Percentiles rank a stretch among this genome's conserved stretches.
Conservation (phyloP, 805 yeast genomes). For the Hanseniaspora nectarophila region DNA sequence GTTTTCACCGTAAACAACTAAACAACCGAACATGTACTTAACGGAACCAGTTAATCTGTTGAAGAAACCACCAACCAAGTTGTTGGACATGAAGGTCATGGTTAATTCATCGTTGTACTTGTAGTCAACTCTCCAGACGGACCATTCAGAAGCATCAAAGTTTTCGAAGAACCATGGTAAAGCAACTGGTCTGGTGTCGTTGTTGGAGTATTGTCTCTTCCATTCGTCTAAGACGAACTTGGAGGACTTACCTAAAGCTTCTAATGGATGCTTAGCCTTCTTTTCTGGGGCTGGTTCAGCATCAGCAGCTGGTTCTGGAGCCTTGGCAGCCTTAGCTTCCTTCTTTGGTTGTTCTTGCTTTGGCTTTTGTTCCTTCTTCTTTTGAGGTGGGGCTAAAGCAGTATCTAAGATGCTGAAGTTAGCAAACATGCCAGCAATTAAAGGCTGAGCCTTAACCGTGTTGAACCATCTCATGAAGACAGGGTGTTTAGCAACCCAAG, state of each 20-base stretch:
- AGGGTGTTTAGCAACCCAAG: conserved; percentile 56
- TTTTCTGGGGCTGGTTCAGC: conserved; percentile 34
- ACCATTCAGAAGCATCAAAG: conserved; percentile 86
- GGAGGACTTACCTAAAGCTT: conserved; percentile 54
- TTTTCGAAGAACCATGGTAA: conserved; percentile 98
- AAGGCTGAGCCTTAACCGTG: conserved; percentile 35
- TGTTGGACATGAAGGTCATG: conserved; percentile 94
- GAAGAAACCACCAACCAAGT: conserved; percentile 96
- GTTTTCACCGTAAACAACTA: conserved; percentile 96
- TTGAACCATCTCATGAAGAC: conserved; percentile 59
- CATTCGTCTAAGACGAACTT: conserved; percentile 71
- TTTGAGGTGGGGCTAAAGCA: conserved; percentile 63
- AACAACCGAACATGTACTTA: conserved; percentile 85
- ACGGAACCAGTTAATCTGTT: conserved; percentile 83
- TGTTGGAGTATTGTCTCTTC: conserved; percentile 94
- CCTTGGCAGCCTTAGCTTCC: neutral
- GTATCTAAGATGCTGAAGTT: conserved; percentile 49
- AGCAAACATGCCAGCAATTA: conserved; percentile 38
- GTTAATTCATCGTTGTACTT: conserved; percentile 97
- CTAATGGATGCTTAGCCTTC: conserved; percentile 87
- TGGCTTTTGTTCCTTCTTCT: conserved; percentile 52
- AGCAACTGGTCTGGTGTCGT: conserved; percentile 87
- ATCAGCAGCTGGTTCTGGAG: conserved; percentile 16
- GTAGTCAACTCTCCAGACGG: conserved; percentile 89
- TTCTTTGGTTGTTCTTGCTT: conserved; percentile 24